Conservation (phyloP, 352 stramenopile species). For the Globisporangium nodosum region DNA sequence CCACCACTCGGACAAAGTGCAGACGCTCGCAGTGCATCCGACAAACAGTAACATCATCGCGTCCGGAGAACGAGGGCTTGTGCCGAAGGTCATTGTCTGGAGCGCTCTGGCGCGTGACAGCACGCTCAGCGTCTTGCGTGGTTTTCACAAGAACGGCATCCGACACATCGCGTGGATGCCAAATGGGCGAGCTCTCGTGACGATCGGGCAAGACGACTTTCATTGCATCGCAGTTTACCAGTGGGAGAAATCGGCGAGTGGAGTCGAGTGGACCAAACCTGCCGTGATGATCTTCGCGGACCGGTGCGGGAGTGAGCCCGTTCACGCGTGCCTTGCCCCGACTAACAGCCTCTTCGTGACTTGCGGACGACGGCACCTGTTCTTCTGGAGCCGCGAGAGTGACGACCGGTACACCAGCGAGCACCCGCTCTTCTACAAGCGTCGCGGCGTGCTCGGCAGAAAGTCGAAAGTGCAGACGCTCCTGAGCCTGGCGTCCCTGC, state of each 20-base stretch:
- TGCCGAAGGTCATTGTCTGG: conserved; percentile 71
- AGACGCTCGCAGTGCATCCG: conserved; percentile 54
- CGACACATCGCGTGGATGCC: conserved; percentile 65
- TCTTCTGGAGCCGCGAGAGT: conserved; percentile 68
- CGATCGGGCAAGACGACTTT: conserved; percentile 57
- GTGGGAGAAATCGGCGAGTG: conserved; percentile 30
- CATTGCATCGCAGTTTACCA: conserved; percentile 77
- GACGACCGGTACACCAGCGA: conserved; percentile 43
- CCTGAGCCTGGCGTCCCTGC: conserved; percentile 42
- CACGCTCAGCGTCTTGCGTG: conserved; percentile 53
- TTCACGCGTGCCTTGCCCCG: conserved; percentile 35
- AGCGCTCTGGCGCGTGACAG: conserved; percentile 29
- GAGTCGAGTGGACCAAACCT: conserved; percentile 47
- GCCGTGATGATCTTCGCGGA: conserved; percentile 50
- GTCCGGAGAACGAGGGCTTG: conserved; percentile 46
- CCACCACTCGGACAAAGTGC: conserved; percentile 59
- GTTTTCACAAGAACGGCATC: conserved; percentile 65
- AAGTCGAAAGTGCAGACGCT: conserved; percentile 71
- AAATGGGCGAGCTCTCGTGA: conserved; percentile 62
- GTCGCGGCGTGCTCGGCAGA: conserved; percentile 51
- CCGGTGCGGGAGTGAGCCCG: conserved; percentile 37
- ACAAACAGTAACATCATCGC: conserved; percentile 40
- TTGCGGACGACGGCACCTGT: conserved; percentile 51
- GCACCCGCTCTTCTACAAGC: conserved; percentile 42
- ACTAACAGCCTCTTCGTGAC: conserved; percentile 63